Evolutionary conservation across 495 filamentous ascomycete genomes (phyloP).

Genomic region (Neurospora sp.): DNA sequence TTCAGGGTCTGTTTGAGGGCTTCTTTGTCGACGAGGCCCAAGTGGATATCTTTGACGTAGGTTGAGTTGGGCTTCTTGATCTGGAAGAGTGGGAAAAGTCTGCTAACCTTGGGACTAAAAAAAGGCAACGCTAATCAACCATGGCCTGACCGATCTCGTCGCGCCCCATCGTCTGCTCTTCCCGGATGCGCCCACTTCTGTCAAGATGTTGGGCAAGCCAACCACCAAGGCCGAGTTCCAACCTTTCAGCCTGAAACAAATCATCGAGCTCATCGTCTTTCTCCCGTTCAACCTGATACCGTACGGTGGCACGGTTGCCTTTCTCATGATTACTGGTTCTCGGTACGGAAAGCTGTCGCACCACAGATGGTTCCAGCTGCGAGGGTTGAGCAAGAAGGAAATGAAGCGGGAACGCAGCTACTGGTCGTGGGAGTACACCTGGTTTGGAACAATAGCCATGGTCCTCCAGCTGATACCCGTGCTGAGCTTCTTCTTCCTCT

Average conservation of each 20-base stretch:
- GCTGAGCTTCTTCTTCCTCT: conserved; percentile 75
- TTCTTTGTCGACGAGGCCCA: conserved; percentile 76
- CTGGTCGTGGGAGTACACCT: conserved; percentile 59
- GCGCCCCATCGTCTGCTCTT: conserved; percentile 61
- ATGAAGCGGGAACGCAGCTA: conserved; percentile 51
- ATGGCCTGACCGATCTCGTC: conserved; percentile 47
- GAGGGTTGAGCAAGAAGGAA: conserved; percentile 54
- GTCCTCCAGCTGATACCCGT: conserved; percentile 67
- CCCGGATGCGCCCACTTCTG: conserved; percentile 44
- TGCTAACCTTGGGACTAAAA: neutral
- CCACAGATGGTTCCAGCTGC: conserved; percentile 70
- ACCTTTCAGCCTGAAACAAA: conserved; percentile 64
- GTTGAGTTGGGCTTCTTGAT: conserved; percentile 28
- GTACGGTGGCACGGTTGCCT: conserved; percentile 68
- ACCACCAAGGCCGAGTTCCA: conserved; percentile 55
- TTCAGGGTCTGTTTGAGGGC: conserved; percentile 65
- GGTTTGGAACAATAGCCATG: conserved; percentile 48
- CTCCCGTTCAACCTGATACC: conserved; percentile 88
- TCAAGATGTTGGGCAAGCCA: conserved; percentile 67
- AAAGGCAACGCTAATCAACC: conserved; percentile 40
- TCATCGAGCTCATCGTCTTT: conserved; percentile 64
- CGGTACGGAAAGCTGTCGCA: conserved; percentile 50
- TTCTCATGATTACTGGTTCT: conserved; percentile 58
- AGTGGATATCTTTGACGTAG: conserved; percentile 86
- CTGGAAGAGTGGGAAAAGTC: neutral